These are phyloP conservation scores for Ajuga chamaepitys DNA, from an alignment of 257 asterid genomes.

Conservation along the genomic window DNA sequence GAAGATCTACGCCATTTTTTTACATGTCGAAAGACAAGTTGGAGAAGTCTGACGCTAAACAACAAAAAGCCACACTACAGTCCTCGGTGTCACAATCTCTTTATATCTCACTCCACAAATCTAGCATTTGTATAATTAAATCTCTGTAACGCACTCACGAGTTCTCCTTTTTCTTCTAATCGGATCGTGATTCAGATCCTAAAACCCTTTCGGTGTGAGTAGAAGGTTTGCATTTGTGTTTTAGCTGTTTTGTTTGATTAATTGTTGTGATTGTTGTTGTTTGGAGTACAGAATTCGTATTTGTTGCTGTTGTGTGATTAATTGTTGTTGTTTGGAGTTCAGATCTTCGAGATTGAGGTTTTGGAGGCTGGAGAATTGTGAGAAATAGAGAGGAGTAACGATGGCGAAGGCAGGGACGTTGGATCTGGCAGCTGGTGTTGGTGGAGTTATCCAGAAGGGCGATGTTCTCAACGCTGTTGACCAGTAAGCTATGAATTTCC, in stretches of 20 bases:
- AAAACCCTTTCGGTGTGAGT: conserved; percentile 8
- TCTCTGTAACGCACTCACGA: not conserved
- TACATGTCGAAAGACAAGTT: too few species aligned
- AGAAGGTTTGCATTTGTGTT: conserved; percentile 13
- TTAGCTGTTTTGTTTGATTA: not conserved
- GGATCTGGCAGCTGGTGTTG: conserved; percentile 91
- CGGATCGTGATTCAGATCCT: conserved; percentile 1
- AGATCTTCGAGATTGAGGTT: conserved; percentile 32
- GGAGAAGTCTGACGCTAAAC: too few species aligned
- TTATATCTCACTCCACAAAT: too few species aligned
- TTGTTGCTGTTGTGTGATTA: too few species aligned
- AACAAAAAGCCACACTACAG: too few species aligned
- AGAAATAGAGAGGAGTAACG: conserved; percentile 16
- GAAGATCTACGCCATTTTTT: too few species aligned
- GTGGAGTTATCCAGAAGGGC: conserved; percentile 72
- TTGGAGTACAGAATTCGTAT: too few species aligned
- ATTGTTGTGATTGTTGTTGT: not conserved
- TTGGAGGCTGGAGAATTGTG: conserved; percentile 15
- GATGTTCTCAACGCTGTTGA: conserved; percentile 86
- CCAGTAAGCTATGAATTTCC: conserved; percentile 40
- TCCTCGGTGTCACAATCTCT: too few species aligned
- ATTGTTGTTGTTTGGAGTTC: not conserved
- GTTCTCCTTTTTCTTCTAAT: not conserved
- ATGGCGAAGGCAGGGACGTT: conserved; percentile 75
- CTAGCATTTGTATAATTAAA: too few species aligned